Conservation (phyloP, 352 stramenopile species). For the Aphanomyces invadans region DNA sequence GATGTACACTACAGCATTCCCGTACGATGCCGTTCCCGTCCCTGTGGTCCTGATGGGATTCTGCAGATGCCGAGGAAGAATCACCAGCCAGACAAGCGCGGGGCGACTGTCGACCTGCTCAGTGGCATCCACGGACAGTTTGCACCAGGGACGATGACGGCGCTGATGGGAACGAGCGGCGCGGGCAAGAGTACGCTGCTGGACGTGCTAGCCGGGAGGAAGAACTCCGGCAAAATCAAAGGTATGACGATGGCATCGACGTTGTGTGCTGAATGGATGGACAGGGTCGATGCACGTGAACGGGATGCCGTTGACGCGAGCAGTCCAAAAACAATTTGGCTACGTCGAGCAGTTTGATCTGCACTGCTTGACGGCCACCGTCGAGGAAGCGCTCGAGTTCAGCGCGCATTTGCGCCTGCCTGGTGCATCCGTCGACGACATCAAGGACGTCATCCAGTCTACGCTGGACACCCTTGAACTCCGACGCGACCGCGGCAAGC, state of each 20-base stretch:
- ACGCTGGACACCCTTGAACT: constrained; percentile 36
- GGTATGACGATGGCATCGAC: constrained; percentile 28
- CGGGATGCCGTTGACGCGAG: constrained; percentile 32
- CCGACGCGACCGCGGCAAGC: constrained; percentile 37
- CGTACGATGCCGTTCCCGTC: constrained; percentile 26
- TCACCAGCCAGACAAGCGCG: too few species aligned
- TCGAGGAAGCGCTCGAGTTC: constrained; percentile 75
- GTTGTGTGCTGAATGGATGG: background rate
- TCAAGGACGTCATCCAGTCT: constrained; percentile 34
- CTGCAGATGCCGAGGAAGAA: constrained; percentile 25
- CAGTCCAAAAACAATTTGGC: constrained; percentile 25
- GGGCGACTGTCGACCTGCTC: constrained; percentile 64
- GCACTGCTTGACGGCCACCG: constrained; percentile 79
- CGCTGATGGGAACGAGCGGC: constrained; percentile 62
- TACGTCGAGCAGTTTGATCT: constrained; percentile 90
- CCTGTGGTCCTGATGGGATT: too few species aligned
- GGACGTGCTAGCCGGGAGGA: constrained; percentile 91
- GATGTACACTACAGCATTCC: constrained; percentile 42
- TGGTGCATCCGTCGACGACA: background rate
- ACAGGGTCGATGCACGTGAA: constrained; percentile 51
- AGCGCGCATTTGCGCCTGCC: constrained; percentile 54
- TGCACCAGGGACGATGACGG: constrained; percentile 44
- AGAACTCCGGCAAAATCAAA: constrained; percentile 80
- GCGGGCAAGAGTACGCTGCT: constrained; percentile 93
- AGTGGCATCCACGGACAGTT: constrained; percentile 46